Conservation (phyloP, 1,139 yeast genomes). For the Blastobotrys indianensis region DNA sequence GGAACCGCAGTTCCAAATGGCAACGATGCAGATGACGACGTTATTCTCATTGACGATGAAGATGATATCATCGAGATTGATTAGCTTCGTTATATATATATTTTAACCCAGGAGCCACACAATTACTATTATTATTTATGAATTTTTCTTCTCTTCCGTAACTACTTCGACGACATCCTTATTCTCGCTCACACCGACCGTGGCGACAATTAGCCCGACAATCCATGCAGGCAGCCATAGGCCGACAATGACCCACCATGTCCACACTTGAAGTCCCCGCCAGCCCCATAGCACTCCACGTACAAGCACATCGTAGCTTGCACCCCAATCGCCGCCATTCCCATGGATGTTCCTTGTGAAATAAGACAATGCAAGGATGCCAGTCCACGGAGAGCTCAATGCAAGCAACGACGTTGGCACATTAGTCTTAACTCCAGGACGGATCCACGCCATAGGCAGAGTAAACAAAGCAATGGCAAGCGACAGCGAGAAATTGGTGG, state of each 20-base stretch:
- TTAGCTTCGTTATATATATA: slow-evolving; percentile 9
- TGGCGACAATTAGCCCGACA: slow-evolving; percentile 39
- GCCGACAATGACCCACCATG: slow-evolving; percentile 68
- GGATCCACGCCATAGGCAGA: slow-evolving; percentile 65
- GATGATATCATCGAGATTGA: slow-evolving; percentile 28
- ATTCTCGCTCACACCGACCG: not conserved
- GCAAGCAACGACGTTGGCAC: slow-evolving; percentile 15
- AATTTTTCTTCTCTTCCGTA: not conserved
- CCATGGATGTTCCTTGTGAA: slow-evolving; percentile 1
- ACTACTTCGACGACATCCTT: not conserved
- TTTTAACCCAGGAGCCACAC: too few species aligned
- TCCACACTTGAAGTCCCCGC: slow-evolving; percentile 73
- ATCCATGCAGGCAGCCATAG: slow-evolving; percentile 88
- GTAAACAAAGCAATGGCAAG: slow-evolving; percentile 61
- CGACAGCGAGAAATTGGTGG: slow-evolving; percentile 80
- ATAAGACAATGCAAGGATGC: slow-evolving; percentile 40
- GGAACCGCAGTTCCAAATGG: slow-evolving; percentile 16
- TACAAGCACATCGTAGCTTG: slow-evolving; percentile 30
- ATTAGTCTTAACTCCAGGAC: slow-evolving; percentile 16
- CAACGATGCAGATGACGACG: slow-evolving; percentile 21
- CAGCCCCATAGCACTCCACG: slow-evolving; percentile 56
- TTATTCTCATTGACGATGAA: slow-evolving; percentile 24
- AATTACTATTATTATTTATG: slow-evolving; percentile 7
- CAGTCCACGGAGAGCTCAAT: slow-evolving; percentile 26
- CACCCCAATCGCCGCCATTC: not conserved